Base-by-base conservation (phyloP, 257 asterid species). In the Plectranthus barbatus region DNA sequence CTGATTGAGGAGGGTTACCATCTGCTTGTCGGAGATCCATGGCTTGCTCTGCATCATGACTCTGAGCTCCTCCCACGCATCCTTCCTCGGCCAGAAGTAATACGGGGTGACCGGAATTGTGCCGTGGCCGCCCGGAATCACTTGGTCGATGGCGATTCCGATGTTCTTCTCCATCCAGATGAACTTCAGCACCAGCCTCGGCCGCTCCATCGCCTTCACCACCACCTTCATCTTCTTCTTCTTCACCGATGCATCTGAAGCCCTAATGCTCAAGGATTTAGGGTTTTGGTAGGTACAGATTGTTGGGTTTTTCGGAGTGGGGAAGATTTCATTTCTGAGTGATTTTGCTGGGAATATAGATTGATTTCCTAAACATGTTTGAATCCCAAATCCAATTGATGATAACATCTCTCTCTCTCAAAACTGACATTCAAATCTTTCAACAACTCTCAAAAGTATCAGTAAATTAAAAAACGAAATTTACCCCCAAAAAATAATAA, bases 31-130 rank as follows among this genome's bases (percentile, higher is more conserved):
- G 5, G 86, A 77, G 54, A 81, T 78, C 86, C 86, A 81, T 0
- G 66, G 76, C 40, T 81, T 81, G 56, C 63, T 48, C 65, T 81
- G 81, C 49, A 81, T 66, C 76, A 73, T 41, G 6, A 60, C n/a
- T n/a, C n/a, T 81, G 8, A 81, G 78, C 76, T 81, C 83, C 41
- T 72, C 83, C 83, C 81, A 81, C 11, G 83, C 86, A 41, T 81
- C 86, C 58, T 70, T 81, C 26, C 79, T 71, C 39, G 86, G 86
- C 84, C 86, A 78, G 29, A 81, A 75, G 29, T 62, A 81, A 20
- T 72, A 81, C 0, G 83, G 83, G 46, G 80, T 78, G 74, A 81
- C 33, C 45, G 86, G 86, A 64, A 81, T 62, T 0, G 80, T 73
- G 1, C 84, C 86, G 14, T 33, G 20, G 11, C 81, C 86, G 23